These are phyloP conservation scores for Aspergillus sp. DNA, from an alignment of 2,329 filamentous ascomycete genomes.

Conservation along the genomic window DNA sequence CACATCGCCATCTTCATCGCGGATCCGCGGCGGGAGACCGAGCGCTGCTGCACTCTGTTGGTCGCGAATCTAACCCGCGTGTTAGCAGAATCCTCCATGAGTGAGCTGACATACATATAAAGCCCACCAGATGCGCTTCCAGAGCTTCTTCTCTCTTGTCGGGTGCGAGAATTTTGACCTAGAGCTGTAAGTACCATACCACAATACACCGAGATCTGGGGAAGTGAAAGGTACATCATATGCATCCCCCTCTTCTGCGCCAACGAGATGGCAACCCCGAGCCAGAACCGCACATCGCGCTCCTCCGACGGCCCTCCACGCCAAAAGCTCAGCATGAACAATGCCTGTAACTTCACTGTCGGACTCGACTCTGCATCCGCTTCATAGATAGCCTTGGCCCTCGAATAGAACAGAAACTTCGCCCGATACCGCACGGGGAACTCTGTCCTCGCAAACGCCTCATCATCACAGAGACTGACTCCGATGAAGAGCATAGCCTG, in stretches of 20 bases:
- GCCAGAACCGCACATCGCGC: conserved; percentile 56
- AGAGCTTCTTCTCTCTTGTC: conserved; percentile 43
- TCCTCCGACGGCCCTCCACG: conserved; percentile 54
- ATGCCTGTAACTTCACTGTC: conserved; percentile 54
- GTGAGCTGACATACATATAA: conserved; percentile 45
- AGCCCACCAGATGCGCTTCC: conserved; percentile 60
- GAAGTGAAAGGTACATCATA: too few species aligned
- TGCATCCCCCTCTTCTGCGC: conserved; percentile 54
- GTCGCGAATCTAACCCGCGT: conserved; percentile 45
- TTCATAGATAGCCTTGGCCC: conserved; percentile 58
- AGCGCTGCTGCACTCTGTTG: conserved; percentile 52
- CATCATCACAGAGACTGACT: conserved; percentile 57
- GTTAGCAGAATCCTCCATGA: background rate
- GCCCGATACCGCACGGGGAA: conserved; percentile 56
- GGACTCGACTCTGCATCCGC: conserved; percentile 59
- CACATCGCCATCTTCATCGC: conserved; percentile 56
- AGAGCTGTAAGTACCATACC: too few species aligned
- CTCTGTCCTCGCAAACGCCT: conserved; percentile 50
- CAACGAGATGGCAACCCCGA: conserved; percentile 56
- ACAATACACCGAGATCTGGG: too few species aligned
- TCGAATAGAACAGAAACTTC: conserved; percentile 56
- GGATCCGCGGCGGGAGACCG: conserved; percentile 53
- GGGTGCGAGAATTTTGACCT: conserved; percentile 39
- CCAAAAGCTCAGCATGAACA: conserved; percentile 63
- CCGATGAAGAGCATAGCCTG: conserved; percentile 62